Conservation (phyloP, 2,329 filamentous ascomycete species). For the Fusarium nygamai region DNA sequence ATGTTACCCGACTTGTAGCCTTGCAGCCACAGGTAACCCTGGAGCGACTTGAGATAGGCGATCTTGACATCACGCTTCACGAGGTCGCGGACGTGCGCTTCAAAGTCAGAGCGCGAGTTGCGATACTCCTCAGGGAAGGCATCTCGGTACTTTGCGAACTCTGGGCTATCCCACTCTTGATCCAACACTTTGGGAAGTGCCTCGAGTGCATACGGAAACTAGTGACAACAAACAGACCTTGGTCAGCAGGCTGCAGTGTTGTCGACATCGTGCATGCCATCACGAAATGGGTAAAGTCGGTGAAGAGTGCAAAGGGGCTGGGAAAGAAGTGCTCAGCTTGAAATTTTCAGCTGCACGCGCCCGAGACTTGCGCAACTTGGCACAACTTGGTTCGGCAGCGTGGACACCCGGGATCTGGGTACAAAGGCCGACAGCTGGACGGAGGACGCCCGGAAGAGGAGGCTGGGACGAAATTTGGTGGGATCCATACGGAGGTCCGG, state of each 20-base stretch:
- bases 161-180: conserved; percentile 71
- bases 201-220: conserved; percentile 82
- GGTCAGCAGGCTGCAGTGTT: conserved; percentile 30
- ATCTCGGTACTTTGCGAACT: conserved; percentile 73
- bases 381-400: conserved; percentile 31
- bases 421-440: conserved; percentile 23
- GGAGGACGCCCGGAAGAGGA: conserved; percentile 30
- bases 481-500: conserved; percentile 38
- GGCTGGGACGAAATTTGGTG: conserved; percentile 29
- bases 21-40: conserved; percentile 80
- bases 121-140: conserved; percentile 75
- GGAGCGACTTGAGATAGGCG: conserved; percentile 80
- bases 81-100: conserved; percentile 75
- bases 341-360: conserved; percentile 30
- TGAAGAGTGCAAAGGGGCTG: conserved; percentile 33
- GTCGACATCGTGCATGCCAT: conserved; percentile 20
- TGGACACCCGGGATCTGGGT: conserved; percentile 20
- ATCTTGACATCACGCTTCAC: conserved; percentile 78
- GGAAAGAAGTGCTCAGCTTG: conserved; percentile 18
- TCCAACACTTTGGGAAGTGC: conserved; percentile 72
- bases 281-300: conserved; percentile 38
- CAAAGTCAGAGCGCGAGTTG: conserved; percentile 66
- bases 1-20: conserved; percentile 78
- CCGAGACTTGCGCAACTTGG: conserved; percentile 31
- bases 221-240: conserved; percentile 15